phyloP scores from a whole-genome alignment of 176 grass and related monocot genomes.

The Carex littledalei region DNA sequence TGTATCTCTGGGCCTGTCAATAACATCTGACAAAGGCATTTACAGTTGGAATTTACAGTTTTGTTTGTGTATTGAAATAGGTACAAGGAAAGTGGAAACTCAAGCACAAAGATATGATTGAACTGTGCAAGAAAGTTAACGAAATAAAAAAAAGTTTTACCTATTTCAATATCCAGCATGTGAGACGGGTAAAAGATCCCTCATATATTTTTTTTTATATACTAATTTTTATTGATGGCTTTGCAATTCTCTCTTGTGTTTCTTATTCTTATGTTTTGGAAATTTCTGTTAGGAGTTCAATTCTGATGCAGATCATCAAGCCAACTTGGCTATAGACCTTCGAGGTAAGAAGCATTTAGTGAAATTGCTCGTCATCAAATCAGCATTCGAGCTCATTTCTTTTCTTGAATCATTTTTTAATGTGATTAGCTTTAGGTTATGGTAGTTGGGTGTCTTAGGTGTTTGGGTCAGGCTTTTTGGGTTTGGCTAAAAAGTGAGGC shows the following conservation, averaged over 20 bases:
- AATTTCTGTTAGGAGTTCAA: constrained; percentile 20
- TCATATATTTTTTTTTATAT: background rate
- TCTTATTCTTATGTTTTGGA: background rate
- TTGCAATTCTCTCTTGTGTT: background rate
- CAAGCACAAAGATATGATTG: constrained; percentile 15
- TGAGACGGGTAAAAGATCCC: constrained; percentile 10
- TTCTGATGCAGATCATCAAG: constrained; percentile 23
- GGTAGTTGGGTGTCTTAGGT: background rate
- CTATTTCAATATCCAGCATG: constrained; percentile 18
- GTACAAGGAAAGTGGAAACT: constrained; percentile 14
- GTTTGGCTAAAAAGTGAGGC: too few relatives aligned
- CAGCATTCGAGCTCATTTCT: background rate
- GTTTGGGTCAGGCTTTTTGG: too few relatives aligned
- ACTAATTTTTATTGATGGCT: background rate
- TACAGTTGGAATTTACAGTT: background rate
- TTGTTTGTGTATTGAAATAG: background rate
- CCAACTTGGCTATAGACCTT: constrained; percentile 18
- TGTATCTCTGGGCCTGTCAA: background rate
- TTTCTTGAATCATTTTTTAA: background rate
- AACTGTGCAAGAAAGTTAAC: constrained; percentile 1
- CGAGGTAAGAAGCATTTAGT: constrained; percentile 5
- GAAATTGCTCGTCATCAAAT: background rate
- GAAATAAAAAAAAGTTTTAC: background rate
- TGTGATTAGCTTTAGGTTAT: background rate
- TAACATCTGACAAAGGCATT: background rate